Evolutionary conservation across 108 stramenopile species (phyloP).

Genomic region (Nannochloropsis gaditana): DNA sequence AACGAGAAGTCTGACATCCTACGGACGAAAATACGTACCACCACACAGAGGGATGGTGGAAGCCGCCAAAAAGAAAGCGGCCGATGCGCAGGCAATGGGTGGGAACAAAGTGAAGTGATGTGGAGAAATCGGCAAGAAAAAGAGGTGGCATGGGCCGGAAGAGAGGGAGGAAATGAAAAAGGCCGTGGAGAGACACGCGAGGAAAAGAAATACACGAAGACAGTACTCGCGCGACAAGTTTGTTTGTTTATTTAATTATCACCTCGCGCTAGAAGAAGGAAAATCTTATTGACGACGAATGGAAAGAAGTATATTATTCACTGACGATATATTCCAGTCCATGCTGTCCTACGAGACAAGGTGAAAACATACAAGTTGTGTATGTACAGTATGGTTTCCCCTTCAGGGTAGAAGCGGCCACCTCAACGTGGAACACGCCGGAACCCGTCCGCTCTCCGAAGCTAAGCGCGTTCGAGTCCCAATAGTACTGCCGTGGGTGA

Average conservation of each 20-base stretch:
- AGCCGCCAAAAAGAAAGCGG: background rate
- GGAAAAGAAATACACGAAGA: background rate
- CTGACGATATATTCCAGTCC: too few species aligned
- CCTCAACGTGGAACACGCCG: constrained; percentile 13
- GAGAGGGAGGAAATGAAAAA: background rate
- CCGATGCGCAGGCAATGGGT: background rate
- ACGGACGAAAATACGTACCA: background rate
- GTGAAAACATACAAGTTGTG: too few species aligned
- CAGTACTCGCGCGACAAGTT: too few species aligned
- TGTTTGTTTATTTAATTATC: too few species aligned
- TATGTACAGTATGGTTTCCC: too few species aligned
- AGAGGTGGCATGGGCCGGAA: background rate
- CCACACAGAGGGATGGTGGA: background rate
- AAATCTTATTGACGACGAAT: too few species aligned
- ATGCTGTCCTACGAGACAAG: too few species aligned
- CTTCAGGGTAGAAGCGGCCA: background rate
- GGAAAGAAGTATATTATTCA: too few species aligned
- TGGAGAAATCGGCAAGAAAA: too few species aligned
- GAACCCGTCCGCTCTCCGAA: constrained; percentile 19
- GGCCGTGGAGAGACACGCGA: background rate
- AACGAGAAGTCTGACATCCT: too few species aligned
- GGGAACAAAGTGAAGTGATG: background rate
- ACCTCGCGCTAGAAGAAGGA: too few species aligned
- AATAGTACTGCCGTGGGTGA: constrained; percentile 20
- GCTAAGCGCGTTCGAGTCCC: constrained; percentile 17